These are phyloP conservation scores for Lenzites betulinus DNA, from an alignment of 768 basidiomycete genomes.

Conservation along the genomic window DNA sequence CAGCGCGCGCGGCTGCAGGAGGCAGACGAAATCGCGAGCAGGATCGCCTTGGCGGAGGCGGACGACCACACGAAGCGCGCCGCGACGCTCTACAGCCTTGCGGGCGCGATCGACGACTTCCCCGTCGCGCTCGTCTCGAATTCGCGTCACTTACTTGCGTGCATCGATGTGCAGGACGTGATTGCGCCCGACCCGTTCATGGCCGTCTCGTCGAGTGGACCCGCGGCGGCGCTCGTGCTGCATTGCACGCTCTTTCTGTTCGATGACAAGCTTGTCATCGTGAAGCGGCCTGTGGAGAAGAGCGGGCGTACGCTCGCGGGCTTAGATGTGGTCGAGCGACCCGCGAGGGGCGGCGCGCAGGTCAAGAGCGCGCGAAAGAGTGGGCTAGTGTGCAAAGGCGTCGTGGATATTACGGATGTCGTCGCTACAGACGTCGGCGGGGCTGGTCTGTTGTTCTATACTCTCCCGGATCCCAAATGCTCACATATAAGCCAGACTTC, in stretches of 20 bases:
- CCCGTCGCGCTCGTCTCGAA: constrained; percentile 90
- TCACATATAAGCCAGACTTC: constrained; percentile 56
- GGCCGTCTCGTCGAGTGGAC: constrained; percentile 40
- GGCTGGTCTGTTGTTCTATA: constrained; percentile 55
- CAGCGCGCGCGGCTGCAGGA: constrained; percentile 80
- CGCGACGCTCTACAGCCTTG: constrained; percentile 83
- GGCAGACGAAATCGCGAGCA: constrained; percentile 85
- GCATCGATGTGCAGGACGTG: constrained; percentile 89
- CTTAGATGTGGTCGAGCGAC: constrained; percentile 75
- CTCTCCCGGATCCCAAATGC: background rate
- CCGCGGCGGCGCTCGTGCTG: constrained; percentile 46
- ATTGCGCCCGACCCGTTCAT: constrained; percentile 45
- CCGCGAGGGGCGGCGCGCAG: constrained; percentile 63
- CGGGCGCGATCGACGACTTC: constrained; percentile 85
- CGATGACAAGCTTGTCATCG: constrained; percentile 90
- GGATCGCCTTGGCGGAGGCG: constrained; percentile 88
- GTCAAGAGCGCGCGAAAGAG: constrained; percentile 70
- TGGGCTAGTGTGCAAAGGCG: constrained; percentile 81
- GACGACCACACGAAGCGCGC: constrained; percentile 92
- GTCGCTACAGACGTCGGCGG: constrained; percentile 85
- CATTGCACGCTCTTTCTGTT: constrained; percentile 93
- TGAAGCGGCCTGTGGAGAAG: constrained; percentile 82
- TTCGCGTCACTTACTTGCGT: constrained; percentile 85
- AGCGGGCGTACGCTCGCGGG: constrained; percentile 71
- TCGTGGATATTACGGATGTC: constrained; percentile 83